Evolutionary conservation across 106 monocot species (phyloP).

Genomic region (Allium sativum): DNA sequence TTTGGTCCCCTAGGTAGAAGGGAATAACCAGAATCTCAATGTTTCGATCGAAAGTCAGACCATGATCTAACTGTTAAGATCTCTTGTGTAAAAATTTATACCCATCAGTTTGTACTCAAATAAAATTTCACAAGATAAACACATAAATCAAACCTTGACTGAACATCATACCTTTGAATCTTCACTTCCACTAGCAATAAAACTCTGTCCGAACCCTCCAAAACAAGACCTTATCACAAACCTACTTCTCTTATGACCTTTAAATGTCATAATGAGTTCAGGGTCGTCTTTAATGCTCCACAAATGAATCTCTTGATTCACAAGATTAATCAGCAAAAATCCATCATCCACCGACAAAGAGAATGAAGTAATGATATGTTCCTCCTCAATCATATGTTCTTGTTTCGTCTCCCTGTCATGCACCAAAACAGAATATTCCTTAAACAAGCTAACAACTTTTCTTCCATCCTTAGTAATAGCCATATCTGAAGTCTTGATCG

Average conservation of each 20-base stretch:
- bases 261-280: slow-evolving; percentile 41
- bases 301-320: slow-evolving; percentile 74
- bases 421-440: slow-evolving; percentile 42
- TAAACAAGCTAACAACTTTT: slow-evolving; percentile 43
- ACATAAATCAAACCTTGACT: neutral
- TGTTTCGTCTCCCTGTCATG: slow-evolving; percentile 44
- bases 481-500: slow-evolving; percentile 53
- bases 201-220: slow-evolving; percentile 65
- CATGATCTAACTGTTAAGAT: neutral
- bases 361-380: slow-evolving; percentile 64
- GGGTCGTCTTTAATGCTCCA: slow-evolving; percentile 53
- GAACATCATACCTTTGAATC: slow-evolving; percentile 72
- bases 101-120: neutral
- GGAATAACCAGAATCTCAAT: neutral
- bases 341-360: slow-evolving; percentile 66
- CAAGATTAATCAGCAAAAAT: slow-evolving; percentile 63
- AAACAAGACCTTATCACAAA: slow-evolving; percentile 84
- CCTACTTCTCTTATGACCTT: slow-evolving; percentile 64
- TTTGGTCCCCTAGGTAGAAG: too few species aligned
- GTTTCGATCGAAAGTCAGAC: too few species aligned
- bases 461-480: slow-evolving; percentile 55
- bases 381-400: slow-evolving; percentile 61
- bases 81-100: neutral
- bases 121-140: neutral
- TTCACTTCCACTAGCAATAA: slow-evolving; percentile 92